Conservation (phyloP, 1,139 yeast species). For the Suhomyces panamericanus region DNA sequence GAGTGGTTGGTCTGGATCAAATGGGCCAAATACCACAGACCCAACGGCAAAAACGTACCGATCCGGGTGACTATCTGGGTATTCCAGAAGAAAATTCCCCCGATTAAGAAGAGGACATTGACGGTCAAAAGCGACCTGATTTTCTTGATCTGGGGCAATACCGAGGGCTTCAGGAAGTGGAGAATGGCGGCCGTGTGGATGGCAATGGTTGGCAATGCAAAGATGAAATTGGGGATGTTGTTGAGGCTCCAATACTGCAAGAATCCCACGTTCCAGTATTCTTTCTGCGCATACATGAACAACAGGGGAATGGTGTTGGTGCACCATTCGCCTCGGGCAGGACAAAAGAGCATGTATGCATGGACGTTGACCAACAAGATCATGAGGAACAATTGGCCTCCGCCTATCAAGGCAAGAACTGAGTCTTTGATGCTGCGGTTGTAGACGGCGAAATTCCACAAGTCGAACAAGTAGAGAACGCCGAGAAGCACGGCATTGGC, state of each 20-base stretch:
- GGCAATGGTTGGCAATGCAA: constrained; percentile 67
- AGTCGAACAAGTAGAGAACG: constrained; percentile 60
- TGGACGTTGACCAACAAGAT: constrained; percentile 49
- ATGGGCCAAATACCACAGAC: constrained; percentile 67
- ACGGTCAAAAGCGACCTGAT: constrained; percentile 37
- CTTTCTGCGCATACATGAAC: constrained; percentile 70
- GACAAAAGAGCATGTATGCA: constrained; percentile 62
- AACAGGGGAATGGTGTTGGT: constrained; percentile 54
- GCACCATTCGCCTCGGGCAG: constrained; percentile 79
- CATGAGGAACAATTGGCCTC: constrained; percentile 50
- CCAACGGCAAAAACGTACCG: constrained; percentile 71
- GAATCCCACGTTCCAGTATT: constrained; percentile 87
- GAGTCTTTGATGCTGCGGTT: constrained; percentile 20
- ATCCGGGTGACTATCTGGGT: constrained; percentile 84
- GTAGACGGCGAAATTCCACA: constrained; percentile 28
- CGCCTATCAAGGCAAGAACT: constrained; percentile 48
- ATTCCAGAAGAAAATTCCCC: constrained; percentile 69
- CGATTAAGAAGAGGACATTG: constrained; percentile 42
- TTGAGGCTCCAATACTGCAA: constrained; percentile 76
- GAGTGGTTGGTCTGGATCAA: constrained; percentile 12
- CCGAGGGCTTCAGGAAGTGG: constrained; percentile 30
- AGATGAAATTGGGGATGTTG: constrained; percentile 80
- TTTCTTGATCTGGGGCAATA: constrained; percentile 35
- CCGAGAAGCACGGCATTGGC: constrained; percentile 81
- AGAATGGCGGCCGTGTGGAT: constrained; percentile 33